Conservation (phyloP, 768 basidiomycete species). For the Paxillus involutus region DNA sequence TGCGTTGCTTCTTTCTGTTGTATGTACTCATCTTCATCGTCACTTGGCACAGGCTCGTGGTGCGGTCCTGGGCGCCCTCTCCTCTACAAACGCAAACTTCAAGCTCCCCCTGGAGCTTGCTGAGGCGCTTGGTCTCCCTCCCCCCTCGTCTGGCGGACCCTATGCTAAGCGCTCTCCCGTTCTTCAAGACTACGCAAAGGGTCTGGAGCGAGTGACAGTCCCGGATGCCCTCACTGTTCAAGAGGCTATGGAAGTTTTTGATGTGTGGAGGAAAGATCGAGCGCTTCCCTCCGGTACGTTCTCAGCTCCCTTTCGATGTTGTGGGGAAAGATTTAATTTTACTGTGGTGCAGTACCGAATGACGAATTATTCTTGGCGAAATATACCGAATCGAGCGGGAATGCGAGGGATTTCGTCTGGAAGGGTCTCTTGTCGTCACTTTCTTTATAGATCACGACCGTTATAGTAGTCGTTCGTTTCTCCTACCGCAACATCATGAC, state of each 20-base stretch:
- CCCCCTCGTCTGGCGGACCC: conserved; percentile 44
- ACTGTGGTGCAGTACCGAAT: conserved; percentile 31
- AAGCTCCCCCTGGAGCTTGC: conserved; percentile 58
- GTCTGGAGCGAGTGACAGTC: conserved; percentile 48
- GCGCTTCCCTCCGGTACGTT: conserved; percentile 41
- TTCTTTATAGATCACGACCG: conserved; percentile 15
- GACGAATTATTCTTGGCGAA: conserved; percentile 81
- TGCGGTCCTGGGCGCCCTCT: conserved; percentile 70
- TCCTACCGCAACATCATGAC: background rate
- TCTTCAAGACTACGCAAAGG: conserved; percentile 53
- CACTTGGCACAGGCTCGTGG: conserved; percentile 54
- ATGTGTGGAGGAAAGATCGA: conserved; percentile 69
- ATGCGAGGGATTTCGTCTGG: conserved; percentile 77
- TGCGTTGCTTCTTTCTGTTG: conserved; percentile 38
- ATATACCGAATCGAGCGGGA: conserved; percentile 76
- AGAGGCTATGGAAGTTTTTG: conserved; percentile 76
- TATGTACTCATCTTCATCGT: background rate
- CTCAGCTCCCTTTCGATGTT: too few relatives aligned
- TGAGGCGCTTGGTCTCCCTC: conserved; percentile 53
- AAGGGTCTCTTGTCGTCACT: conserved; percentile 49
- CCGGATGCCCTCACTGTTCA: conserved; percentile 44
- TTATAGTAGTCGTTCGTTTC: background rate
- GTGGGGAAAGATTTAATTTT: background rate
- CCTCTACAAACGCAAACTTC: conserved; percentile 57
- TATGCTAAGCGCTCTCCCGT: conserved; percentile 41